phyloP scores from a whole-genome alignment of 148 eudicot species.

The Rhododendron molle region DNA sequence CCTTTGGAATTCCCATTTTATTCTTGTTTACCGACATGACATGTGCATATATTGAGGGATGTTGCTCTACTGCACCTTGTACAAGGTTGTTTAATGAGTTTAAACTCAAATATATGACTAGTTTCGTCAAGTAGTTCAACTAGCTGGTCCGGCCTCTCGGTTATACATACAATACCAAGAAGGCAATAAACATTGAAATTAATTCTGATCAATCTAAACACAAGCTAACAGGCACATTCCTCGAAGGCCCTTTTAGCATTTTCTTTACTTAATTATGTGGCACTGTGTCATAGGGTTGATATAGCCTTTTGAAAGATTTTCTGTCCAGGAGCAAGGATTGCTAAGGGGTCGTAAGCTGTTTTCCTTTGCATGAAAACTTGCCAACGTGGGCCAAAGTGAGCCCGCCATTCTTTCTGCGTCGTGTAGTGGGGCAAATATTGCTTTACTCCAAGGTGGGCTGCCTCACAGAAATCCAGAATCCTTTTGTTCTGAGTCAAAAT shows the following conservation, averaged over 20 bases:
- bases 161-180: conserved; percentile 20
- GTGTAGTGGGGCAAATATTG: conserved; percentile 70
- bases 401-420: conserved; percentile 56
- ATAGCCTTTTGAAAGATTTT: conserved; percentile 61
- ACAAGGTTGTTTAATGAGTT: background rate
- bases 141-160: background rate
- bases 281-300: conserved; percentile 38
- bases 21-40: background rate
- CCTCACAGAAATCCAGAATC: conserved; percentile 53
- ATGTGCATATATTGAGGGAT: background rate
- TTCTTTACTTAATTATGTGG: background rate
- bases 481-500: conserved; percentile 44
- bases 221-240: background rate
- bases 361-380: conserved; percentile 54
- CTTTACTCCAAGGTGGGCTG: conserved; percentile 50
- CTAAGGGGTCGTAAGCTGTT: conserved; percentile 71
- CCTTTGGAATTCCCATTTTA: background rate
- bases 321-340: conserved; percentile 91
- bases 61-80: background rate
- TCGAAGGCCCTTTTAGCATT: background rate
- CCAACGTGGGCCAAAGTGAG: conserved; percentile 80
- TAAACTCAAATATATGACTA: background rate
- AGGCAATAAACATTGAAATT: conserved; percentile 13
- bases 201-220: conserved; percentile 11
- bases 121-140: background rate